Conservation (phyloP, 2,329 filamentous ascomycete genomes). For the Lasiodiplodia citricola region DNA sequence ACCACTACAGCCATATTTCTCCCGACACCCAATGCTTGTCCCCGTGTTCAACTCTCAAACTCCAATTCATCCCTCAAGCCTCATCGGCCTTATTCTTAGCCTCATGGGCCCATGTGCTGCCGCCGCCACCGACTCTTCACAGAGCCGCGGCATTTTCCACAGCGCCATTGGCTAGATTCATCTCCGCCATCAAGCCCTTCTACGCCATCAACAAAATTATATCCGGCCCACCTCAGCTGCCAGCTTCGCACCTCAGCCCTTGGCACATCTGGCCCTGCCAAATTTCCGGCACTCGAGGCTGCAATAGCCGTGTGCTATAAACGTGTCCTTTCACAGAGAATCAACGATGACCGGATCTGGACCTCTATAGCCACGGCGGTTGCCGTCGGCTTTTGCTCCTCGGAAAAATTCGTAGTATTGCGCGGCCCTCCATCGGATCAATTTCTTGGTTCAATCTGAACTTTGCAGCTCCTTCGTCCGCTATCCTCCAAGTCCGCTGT, state of each 20-base stretch:
- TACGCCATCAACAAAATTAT: not conserved
- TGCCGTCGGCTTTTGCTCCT: not conserved
- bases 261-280: not conserved
- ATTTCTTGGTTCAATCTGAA: not conserved
- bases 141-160: not conserved
- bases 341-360: not conserved
- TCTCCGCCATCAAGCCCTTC: constrained; percentile 11
- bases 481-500: not conserved
- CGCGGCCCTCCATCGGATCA: not conserved
- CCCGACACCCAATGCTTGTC: not conserved
- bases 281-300: not conserved
- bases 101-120: not conserved
- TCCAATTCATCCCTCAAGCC: not conserved
- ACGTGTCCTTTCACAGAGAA: not conserved
- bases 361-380: not conserved
- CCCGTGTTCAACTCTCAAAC: not conserved
- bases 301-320: not conserved
- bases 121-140: not conserved
- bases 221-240: not conserved
- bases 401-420: not conserved
- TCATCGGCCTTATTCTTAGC: not conserved
- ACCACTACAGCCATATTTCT: not conserved
- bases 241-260: not conserved
- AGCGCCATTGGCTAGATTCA: not conserved
- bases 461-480: not conserved